Conservation (phyloP, 2,329 filamentous ascomycete genomes). For the Hymenoscyphus fructigenus region DNA sequence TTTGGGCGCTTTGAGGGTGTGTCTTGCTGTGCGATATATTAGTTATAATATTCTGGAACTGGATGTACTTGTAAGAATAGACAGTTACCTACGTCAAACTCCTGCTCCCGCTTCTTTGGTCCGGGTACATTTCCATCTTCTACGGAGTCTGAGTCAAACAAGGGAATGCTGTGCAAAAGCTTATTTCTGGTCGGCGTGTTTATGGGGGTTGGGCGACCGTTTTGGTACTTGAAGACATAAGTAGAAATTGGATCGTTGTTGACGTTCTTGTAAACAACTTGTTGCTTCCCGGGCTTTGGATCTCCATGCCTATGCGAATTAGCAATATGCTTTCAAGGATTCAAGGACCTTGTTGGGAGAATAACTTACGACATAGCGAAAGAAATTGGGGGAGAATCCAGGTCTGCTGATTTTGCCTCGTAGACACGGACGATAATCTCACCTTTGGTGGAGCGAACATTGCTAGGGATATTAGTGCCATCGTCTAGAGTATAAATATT, state of each 20-base stretch:
- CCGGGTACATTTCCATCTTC: too few species aligned
- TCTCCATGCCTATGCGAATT: neutral
- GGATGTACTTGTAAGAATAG: too few species aligned
- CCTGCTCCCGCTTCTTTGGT: too few species aligned
- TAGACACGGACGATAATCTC: neutral
- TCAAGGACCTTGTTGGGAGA: neutral
- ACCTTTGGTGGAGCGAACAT: neutral
- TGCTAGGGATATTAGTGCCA: too few species aligned
- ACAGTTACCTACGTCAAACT: too few species aligned
- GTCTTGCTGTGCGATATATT: neutral
- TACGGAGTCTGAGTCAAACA: neutral
- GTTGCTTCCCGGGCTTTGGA: neutral
- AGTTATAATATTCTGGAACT: too few species aligned
- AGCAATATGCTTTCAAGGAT: too few species aligned
- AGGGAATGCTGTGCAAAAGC: neutral
- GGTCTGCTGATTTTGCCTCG: neutral
- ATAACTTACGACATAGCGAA: neutral
- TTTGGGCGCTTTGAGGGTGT: neutral
- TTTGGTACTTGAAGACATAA: neutral
- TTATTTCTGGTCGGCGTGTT: neutral
- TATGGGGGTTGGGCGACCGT: neutral
- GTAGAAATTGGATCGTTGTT: neutral
- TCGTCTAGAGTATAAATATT: too few species aligned
- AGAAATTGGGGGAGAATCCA: too few species aligned
- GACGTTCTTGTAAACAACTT: neutral